Evolutionary conservation across 139 green algal genomes (phyloP).

Genomic region (Marvania coccoides): DNA sequence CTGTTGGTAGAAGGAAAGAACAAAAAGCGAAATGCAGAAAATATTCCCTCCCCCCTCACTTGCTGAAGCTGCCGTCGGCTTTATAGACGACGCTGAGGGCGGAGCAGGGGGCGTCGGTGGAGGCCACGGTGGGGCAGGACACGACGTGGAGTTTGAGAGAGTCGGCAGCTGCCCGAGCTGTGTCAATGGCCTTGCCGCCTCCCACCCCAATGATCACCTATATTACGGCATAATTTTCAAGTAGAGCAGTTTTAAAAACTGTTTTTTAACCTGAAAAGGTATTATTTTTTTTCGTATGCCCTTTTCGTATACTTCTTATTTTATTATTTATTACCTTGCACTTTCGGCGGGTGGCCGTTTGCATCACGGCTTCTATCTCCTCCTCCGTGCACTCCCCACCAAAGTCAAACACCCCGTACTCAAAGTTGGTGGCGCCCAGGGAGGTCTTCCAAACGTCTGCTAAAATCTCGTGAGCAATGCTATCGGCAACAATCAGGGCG

Average conservation of each 20-base stretch:
- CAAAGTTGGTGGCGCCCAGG: neutral
- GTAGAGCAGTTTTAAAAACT: too few relatives aligned
- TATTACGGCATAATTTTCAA: too few relatives aligned
- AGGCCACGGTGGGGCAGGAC: conserved; percentile 6
- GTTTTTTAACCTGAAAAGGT: too few relatives aligned
- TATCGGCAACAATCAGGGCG: neutral
- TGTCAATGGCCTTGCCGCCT: conserved; percentile 13
- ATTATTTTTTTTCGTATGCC: too few relatives aligned
- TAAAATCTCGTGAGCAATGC: neutral
- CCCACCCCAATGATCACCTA: conserved; percentile 10
- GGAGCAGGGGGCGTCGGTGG: conserved; percentile 18
- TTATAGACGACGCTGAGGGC: conserved; percentile 19
- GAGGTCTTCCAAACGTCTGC: neutral
- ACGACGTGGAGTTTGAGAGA: neutral
- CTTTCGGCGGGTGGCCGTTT: neutral
- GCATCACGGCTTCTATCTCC: conserved; percentile 6
- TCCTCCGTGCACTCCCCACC: conserved; percentile 3
- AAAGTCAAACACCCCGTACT: conserved; percentile 7
- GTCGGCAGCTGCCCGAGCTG: neutral
- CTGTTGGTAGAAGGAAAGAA: too few relatives aligned
- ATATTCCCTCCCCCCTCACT: too few relatives aligned
- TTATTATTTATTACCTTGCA: conserved; percentile 1
- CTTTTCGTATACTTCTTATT: too few relatives aligned
- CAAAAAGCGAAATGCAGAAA: too few relatives aligned
- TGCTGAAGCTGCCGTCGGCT: neutral